phyloP scores from a whole-genome alignment of 768 basidiomycete species.

The Leccinum fibrillosum region DNA sequence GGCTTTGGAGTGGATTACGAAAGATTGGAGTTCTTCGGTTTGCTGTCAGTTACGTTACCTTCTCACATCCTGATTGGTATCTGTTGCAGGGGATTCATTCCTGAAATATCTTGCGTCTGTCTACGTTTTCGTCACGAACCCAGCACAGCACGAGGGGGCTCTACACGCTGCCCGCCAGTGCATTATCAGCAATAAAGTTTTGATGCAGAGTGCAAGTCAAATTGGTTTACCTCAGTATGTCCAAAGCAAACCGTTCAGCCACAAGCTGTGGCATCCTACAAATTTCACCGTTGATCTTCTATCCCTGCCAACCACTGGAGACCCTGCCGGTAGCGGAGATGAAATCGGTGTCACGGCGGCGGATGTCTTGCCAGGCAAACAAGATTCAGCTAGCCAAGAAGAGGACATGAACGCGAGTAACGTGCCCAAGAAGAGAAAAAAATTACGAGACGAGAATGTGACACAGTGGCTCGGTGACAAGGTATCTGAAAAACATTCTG shows the following conservation, averaged over 20 bases:
- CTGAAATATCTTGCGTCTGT: slow-evolving; percentile 76
- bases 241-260: slow-evolving; percentile 65
- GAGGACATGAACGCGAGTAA: slow-evolving; percentile 6
- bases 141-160: slow-evolving; percentile 60
- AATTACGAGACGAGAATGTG: slow-evolving; percentile 37
- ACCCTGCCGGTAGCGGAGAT: slow-evolving; percentile 31
- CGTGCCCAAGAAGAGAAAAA: slow-evolving; percentile 38
- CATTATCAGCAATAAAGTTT: slow-evolving; percentile 71
- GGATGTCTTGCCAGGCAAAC: slow-evolving; percentile 8
- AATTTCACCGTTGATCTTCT: slow-evolving; percentile 33
- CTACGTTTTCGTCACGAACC: slow-evolving; percentile 70
- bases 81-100: slow-evolving; percentile 64
- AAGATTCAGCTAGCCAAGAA: slow-evolving; percentile 11
- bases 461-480: slow-evolving; percentile 74
- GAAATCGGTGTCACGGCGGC: slow-evolving; percentile 17
- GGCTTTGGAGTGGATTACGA: slow-evolving; percentile 77
- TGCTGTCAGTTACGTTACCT: slow-evolving; percentile 13
- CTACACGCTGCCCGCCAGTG: slow-evolving; percentile 64
- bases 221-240: slow-evolving; percentile 70
- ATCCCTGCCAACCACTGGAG: slow-evolving; percentile 9
- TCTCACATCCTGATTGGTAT: slow-evolving; percentile 23
- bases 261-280: slow-evolving; percentile 65
- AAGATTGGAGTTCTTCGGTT: slow-evolving; percentile 79
- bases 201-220: slow-evolving; percentile 53
- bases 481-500: slow-evolving; percentile 36